These are phyloP conservation scores for Lactarius hatsudake DNA, from an alignment of 768 basidiomycete genomes.

Conservation along the genomic window DNA sequence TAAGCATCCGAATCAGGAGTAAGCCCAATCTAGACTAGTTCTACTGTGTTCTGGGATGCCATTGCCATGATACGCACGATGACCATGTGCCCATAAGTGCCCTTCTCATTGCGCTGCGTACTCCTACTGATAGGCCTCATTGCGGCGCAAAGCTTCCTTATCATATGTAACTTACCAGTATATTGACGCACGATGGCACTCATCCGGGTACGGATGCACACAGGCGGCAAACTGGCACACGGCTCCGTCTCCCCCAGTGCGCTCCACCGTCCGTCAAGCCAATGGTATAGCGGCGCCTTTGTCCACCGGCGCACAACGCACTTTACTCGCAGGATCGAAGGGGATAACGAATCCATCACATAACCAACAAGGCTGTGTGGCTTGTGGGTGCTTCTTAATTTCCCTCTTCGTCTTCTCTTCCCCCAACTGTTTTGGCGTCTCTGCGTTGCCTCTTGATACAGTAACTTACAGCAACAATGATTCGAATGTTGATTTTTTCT, in stretches of 20 bases:
- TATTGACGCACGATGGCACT: not conserved
- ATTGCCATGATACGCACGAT: conserved; percentile 6
- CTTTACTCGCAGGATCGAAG: not conserved
- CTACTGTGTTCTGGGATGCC: not conserved
- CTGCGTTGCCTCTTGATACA: not conserved
- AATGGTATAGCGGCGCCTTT: not conserved
- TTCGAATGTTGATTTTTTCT: not conserved
- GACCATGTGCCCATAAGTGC: conserved; percentile 2
- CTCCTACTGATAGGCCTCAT: conserved; percentile 2
- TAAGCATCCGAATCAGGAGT: conserved; percentile 8
- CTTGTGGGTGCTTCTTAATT: not conserved
- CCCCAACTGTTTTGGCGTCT: not conserved
- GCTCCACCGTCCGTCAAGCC: not conserved
- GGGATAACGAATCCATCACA: not conserved
- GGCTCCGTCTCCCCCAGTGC: not conserved
- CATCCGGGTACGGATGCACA: not conserved
- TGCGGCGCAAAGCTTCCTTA: conserved; percentile 15
- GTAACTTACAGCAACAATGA: not conserved
- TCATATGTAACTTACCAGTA: not conserved
- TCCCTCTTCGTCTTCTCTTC: not conserved
- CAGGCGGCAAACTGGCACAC: not conserved
- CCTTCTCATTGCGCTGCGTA: conserved; percentile 1
- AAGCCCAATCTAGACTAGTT: not conserved
- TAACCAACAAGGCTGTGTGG: not conserved
- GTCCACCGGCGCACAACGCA: not conserved